Evolutionary conservation across 106 monocot species (phyloP), one percentile per base, ranked within the genome.

Genomic region (Gastrodia elata): DNA sequence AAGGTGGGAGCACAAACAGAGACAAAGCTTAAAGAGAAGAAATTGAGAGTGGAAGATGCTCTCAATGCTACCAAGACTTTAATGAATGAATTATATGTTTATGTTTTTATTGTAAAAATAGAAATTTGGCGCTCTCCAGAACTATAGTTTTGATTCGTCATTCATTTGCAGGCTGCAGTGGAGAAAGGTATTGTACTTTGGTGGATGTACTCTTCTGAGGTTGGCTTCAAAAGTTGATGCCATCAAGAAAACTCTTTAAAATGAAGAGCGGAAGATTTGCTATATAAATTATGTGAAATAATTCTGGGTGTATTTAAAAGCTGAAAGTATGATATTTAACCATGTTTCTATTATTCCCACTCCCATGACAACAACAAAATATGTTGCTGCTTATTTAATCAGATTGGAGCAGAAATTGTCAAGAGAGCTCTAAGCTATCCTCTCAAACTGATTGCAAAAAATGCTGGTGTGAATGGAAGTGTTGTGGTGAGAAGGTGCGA

Each of bases 1-100:
- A 56, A 90, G 90, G 90, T 90, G 58, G 90, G 90, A 69, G 90
- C 90, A 68, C 90, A 90, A 78, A 87, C 90, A 57, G 90, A 90
- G 58, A 87, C 86, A 4, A 84, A 90, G 48, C 72, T 90, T n/a
- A 90, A 90, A 46, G 90, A 90, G 77, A 87, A 90, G 85, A 84
- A 90, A 37, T 71, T 90, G 72, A 80, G 86, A 77, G 86, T 90
- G 32, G 90, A 90, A 79, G 90, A 90, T 84, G 90, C 90, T 41
- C 81, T 90, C 7, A 90, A 90, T 75, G 90, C 86, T 35, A 90
- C 90, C 10, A 90, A 90, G 86, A 74, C 32, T 22, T 38, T 26
- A 1, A 25, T 70, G 28, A 43, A 32, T 61, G 14, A 15, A 61
- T n/a, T n/a, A 9, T 28, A 61, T 8, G 2, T 61, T 61, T 61